Evolutionary conservation across 2,329 filamentous ascomycete species (phyloP).

Genomic region (Pestalotiopsis fici): DNA sequence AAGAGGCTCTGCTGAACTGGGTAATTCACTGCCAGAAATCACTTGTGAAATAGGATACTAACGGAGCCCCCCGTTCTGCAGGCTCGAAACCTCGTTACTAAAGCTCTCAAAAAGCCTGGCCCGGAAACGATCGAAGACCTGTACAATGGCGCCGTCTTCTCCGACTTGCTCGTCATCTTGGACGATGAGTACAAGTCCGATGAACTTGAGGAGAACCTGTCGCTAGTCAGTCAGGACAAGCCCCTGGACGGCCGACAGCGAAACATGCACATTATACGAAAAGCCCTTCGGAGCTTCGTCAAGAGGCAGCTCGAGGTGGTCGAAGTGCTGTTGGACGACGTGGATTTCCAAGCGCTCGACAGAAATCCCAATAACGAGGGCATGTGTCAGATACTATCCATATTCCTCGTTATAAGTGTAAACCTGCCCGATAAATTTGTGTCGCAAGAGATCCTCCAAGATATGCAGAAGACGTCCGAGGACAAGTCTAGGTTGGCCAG

Average conservation of each 20-base stretch:
- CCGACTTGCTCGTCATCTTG: slow-evolving; percentile 58
- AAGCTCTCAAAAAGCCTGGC: slow-evolving; percentile 25
- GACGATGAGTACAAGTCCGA: slow-evolving; percentile 57
- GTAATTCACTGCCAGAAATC: not conserved
- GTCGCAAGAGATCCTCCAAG: slow-evolving; percentile 44
- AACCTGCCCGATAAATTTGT: slow-evolving; percentile 58
- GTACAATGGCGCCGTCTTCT: slow-evolving; percentile 55
- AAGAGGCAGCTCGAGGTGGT: slow-evolving; percentile 53
- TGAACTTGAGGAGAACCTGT: slow-evolving; percentile 47
- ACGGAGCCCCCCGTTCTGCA: slow-evolving; percentile 11
- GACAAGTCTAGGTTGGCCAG: slow-evolving; percentile 24
- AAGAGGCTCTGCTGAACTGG: slow-evolving; percentile 15
- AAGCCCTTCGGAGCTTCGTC: slow-evolving; percentile 56
- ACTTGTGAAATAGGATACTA: slow-evolving; percentile 1
- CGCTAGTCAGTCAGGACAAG: slow-evolving; percentile 41
- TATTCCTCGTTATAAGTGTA: slow-evolving; percentile 64
- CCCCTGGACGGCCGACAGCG: slow-evolving; percentile 43
- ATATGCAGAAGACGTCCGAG: slow-evolving; percentile 42
- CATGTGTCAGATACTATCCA: slow-evolving; percentile 60
- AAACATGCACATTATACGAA: slow-evolving; percentile 55
- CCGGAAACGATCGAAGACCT: slow-evolving; percentile 52
- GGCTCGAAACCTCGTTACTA: slow-evolving; percentile 28
- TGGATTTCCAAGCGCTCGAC: slow-evolving; percentile 59
- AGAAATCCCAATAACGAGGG: slow-evolving; percentile 57
- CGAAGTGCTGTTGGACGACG: slow-evolving; percentile 50